These are phyloP conservation scores for Hanseniaspora jakobsenii DNA, from an alignment of 805 yeast species.

Conservation along the genomic window DNA sequence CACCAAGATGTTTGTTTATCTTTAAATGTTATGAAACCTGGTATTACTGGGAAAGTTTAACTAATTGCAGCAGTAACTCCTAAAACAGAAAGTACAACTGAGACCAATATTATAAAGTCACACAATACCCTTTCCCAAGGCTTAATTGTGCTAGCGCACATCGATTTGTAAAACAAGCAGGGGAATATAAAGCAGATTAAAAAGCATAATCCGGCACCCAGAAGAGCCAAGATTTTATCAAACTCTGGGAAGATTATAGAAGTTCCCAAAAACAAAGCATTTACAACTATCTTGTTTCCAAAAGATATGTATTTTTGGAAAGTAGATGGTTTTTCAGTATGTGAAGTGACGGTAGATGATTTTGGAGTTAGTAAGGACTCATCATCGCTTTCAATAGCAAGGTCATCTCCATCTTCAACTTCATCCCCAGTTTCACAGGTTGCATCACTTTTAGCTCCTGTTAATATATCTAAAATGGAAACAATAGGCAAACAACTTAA, in stretches of 20 bases:
- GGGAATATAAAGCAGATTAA: slow-evolving; percentile 72
- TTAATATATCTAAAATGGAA: slow-evolving; percentile 50
- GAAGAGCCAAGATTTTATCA: slow-evolving; percentile 66
- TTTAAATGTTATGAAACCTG: too few relatives aligned
- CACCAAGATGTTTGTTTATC: too few relatives aligned
- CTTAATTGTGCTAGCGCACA: slow-evolving; percentile 38
- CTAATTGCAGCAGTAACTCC: slow-evolving; percentile 49
- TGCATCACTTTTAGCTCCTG: slow-evolving; percentile 25
- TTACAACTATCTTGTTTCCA: slow-evolving; percentile 37
- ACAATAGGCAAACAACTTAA: slow-evolving; percentile 72
- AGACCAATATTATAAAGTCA: slow-evolving; percentile 33
- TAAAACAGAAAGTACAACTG: slow-evolving; percentile 38
- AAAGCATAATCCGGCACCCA: slow-evolving; percentile 74
- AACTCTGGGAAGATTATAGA: slow-evolving; percentile 65
- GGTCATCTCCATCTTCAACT: neutral
- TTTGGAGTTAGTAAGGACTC: slow-evolving; percentile 13
- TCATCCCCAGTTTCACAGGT: slow-evolving; percentile 19
- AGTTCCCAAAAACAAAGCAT: slow-evolving; percentile 42
- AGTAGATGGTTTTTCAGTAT: neutral
- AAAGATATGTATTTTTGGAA: slow-evolving; percentile 11
- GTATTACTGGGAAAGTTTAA: slow-evolving; percentile 12
- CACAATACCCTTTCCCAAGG: slow-evolving; percentile 32
- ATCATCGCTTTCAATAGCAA: slow-evolving; percentile 9
- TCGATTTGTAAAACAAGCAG: slow-evolving; percentile 50
- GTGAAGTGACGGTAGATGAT: neutral